Evolutionary conservation across 1,139 yeast species (phyloP), one percentile per base, ranked within the genome.

Genomic region (Meyerozyma carpophila): DNA sequence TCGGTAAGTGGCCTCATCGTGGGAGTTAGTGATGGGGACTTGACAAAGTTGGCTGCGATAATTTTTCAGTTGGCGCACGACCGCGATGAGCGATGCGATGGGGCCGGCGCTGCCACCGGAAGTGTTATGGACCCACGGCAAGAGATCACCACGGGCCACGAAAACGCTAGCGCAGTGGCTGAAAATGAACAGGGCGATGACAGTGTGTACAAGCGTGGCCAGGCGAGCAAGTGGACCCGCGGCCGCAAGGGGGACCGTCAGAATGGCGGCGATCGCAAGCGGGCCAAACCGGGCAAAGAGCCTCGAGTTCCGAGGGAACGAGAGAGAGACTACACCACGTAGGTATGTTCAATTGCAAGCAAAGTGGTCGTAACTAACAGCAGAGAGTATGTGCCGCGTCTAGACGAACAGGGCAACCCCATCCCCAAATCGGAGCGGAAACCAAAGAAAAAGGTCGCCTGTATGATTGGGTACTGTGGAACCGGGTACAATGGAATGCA

Each of bases 401-500:
- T 81, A 59, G 89, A 83, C 59, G 84, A 70, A 26, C 63, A 80
- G 37, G 91, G 91, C 8, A 73, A 77, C 32, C 82, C 83, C 9
- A 61, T 81, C 36, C 75, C 75, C 14, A 71, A 66, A 39, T 69
- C 77, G n/a, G 89, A 82, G 56, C 69, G 93, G 53, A 73, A 72
- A 53, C 94, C 94, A n/a, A 85, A 85, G 68, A 75, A 78, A 48
- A 93, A 93, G 63, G 96, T 90, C 20, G 98, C 97, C 0, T 84
- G 88, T 51, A 75, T 90, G 82, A 75, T 93, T 54, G 98, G 99
- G 1, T 93, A 93, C 67, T 93, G 98, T 63, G 99, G 99, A 41
- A 84, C 98, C 0, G 98, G 98, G 0, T 93, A 91, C 64, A 95
- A 89, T 63, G 99, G 99, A 10, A 89, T 93, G 96, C 99, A 93